phyloP scores from a whole-genome alignment of 1,139 yeast genomes.

The Lodderomyces metapsilosis region DNA sequence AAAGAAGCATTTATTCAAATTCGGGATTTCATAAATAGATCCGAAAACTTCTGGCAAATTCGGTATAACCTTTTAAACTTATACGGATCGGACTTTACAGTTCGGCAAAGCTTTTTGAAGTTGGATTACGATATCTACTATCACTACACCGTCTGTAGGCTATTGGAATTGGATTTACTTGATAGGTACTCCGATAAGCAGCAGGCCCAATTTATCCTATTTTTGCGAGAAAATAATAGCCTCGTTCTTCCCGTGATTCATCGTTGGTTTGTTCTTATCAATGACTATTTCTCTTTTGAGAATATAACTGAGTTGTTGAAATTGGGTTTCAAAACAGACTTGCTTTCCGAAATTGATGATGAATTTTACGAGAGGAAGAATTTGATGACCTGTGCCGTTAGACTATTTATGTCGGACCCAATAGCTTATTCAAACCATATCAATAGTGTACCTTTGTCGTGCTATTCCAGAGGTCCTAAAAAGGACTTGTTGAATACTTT shows the following conservation, averaged over 20 bases:
- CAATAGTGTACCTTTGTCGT: slow-evolving; percentile 46
- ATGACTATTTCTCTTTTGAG: slow-evolving; percentile 27
- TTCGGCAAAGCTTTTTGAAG: slow-evolving; percentile 7
- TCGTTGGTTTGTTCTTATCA: slow-evolving; percentile 60
- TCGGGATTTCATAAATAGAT: slow-evolving; percentile 12
- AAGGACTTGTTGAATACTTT: slow-evolving; percentile 37
- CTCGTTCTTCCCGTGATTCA: slow-evolving; percentile 29
- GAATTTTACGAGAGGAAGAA: slow-evolving; percentile 46
- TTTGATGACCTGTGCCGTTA: slow-evolving; percentile 28
- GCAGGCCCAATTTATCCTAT: slow-evolving; percentile 26
- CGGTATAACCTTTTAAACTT: slow-evolving; percentile 47
- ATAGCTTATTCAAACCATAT: slow-evolving; percentile 7
- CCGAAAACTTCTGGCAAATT: slow-evolving; percentile 42
- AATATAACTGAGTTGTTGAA: slow-evolving; percentile 6
- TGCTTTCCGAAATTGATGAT: slow-evolving; percentile 4
- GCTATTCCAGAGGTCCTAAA: slow-evolving; percentile 44
- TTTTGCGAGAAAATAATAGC: slow-evolving; percentile 13
- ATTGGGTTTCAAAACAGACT: slow-evolving; percentile 4
- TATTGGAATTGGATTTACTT: slow-evolving; percentile 42
- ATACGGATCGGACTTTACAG: slow-evolving; percentile 37
- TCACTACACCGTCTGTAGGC: slow-evolving; percentile 44
- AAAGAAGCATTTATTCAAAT: slow-evolving; percentile 15
- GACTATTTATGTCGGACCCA: slow-evolving; percentile 13
- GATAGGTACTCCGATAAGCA: slow-evolving; percentile 15
- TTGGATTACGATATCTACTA: slow-evolving; percentile 20